phyloP scores from a whole-genome alignment of 225 moss, liverwort and hornwort genomes.

The Physcomitrium patens region DNA sequence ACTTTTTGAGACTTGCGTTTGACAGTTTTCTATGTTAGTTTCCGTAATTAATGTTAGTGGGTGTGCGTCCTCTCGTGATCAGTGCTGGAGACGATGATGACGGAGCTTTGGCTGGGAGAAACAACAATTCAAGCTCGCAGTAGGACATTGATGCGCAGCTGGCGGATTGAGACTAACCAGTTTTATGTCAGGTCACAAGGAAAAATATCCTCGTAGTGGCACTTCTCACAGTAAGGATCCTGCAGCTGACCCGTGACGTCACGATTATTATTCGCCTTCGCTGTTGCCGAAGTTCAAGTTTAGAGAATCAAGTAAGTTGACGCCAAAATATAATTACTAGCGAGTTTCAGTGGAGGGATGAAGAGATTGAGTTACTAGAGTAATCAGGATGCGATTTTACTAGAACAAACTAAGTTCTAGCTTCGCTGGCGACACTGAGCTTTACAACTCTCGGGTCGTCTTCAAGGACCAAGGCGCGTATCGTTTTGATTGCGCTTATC shows the following conservation, averaged over 20 bases:
- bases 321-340: constrained; percentile 1
- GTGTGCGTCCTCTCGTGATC: constrained; percentile 39
- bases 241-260: not conserved
- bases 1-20: not conserved
- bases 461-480: not conserved
- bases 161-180: constrained; percentile 34
- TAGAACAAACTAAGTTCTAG: constrained; percentile 17
- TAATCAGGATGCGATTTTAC: constrained; percentile 9
- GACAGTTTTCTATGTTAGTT: constrained; percentile 13
- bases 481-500: constrained; percentile 5
- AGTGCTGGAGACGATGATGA: constrained; percentile 58
- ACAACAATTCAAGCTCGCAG: constrained; percentile 32
- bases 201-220: constrained; percentile 24
- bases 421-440: constrained; percentile 19
- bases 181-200: constrained; percentile 36
- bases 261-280: no score
- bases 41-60: constrained; percentile 21
- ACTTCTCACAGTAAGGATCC: constrained; percentile 29
- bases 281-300: constrained; percentile 12
- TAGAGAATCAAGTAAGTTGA: constrained; percentile 44
- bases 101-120: constrained; percentile 35
- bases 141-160: constrained; percentile 48
- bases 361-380: constrained; percentile 4
- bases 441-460: not conserved
- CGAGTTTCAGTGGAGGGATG: no score